Base-by-base conservation (phyloP, 495 filamentous ascomycete species). In the Xylaria scruposa region DNA sequence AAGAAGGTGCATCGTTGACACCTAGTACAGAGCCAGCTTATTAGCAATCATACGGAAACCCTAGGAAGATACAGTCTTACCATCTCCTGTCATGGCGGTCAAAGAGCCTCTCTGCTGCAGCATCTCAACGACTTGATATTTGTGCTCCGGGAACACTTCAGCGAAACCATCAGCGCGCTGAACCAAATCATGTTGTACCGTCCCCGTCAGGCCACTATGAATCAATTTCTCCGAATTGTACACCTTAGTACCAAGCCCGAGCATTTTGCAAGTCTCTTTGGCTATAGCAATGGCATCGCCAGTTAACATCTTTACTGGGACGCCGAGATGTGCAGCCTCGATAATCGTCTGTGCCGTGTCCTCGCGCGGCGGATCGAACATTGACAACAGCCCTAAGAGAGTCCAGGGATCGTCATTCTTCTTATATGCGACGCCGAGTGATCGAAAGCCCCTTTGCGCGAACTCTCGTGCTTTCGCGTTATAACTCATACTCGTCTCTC, bases 11-110 rank as follows among this genome's bases (percentile, higher is more conserved):
- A 82, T 98, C 95, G 80, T 98, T 98, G 75, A 98, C 95, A 87
- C 95, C 77, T 79, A 13, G n/a, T 12, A 13, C 13, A n/a, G 21
- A 13, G 5, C 26, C 44, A 19, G 44, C 19, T n/a, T 12, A 31
- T 72, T 58, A 72, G 70, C 46, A 24, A 26, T 17, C n/a, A 19
- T 31, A 51, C 24, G 6, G 15, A 46, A 44, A 29, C 7, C 33
- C 6, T 13, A 15, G 40, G 7, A 70, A 44, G 17, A 61, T 56
- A 19, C 21, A n/a, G 13, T 12, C 77, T 61, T 75, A 79, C 77
- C 95, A 77, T 98, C 95, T 80, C 95, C 95, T 79, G 95, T 98
- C 95, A 98, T 98, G 69, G 95, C 95, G 79, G 95, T 95, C 64
- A 97, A 85, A 83, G 97, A 95, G 73, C 95, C 95, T 83, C 95